Evolutionary conservation across 441 rosid species (phyloP), one percentile per base, ranked within the genome.

Genomic region (Adansonia rubrostipa): DNA sequence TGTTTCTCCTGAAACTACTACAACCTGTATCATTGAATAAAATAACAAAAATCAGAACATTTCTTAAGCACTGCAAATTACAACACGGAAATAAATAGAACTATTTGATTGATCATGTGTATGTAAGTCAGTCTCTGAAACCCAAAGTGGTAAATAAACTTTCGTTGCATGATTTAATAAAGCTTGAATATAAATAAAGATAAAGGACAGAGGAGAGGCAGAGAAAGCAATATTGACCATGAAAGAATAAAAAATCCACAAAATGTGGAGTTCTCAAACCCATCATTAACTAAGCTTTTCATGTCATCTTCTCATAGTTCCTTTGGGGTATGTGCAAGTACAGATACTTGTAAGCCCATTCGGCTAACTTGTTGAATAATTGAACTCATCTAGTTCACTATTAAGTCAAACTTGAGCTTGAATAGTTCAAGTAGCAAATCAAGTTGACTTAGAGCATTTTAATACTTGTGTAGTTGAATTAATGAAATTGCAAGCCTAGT

Each of bases 1-100:
- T 0, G 99, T 95, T 87, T 92, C 98, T 77, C 99, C 99, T 67
- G 98, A 95, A 79, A 92, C 91, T 44, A 95, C 98, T 78, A 93
- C 72, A 63, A 93, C 96, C 99, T 95, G 82, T n/a, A 78, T 79
- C 17, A 47, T 70, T 58, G 73, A 73, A 74, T 15, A 77, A 74
- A 56, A 71, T 64, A 70, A 58, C n/a, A 48, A 63, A 56, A 70
- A 79, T 76, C 64, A 71, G 20, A 42, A 20, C 33, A 22, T 14
- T 28, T 28, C 15, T 53, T 66, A 57, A 51, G 71, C 78, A 71
- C 70, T 51, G 79, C 33, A 47, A 45, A 45, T 44, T 20, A 28
- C 61, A 76, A 36, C 45, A 75, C 20, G 19, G 20, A 68, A 64
- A 74, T 42, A 24, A 53, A 48, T 11, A 50, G 17, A 64, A 50